Evolutionary conservation across 148 eudicot genomes (phyloP), one percentile per base, ranked within the genome.

Genomic region (Agrostemma githago): DNA sequence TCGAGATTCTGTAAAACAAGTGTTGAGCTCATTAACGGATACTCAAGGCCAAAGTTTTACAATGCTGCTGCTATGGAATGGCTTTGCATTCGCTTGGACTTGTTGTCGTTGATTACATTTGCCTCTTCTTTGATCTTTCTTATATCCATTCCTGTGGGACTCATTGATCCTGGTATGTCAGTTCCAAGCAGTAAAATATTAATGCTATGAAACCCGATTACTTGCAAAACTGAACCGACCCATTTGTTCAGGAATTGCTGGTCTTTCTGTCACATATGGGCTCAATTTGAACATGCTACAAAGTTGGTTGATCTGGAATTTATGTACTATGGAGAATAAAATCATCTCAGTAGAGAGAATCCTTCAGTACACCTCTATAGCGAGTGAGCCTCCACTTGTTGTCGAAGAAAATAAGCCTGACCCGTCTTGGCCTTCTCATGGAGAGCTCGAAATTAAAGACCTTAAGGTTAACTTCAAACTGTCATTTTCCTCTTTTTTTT

Each of bases 281-380:
- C 85, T 88, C 66, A 83, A 77, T 80, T 68, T 88, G 38, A 85
- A 88, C 71, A 72, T 51, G 74, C 8, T 86, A 26, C 92, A 84
- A 82, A 63, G 72, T 1, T 70, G 61, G 73, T 48, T 83, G 41
- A 85, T 88, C 62, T 80, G 83, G 86, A 75, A 37, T 71, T 53
- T 86, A 37, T 85, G 87, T 77, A 60, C 57, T 40, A 66, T 86
- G 82, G 92, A 88, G 73, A 88, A 86, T 63, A 82, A 75, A 73
- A 86, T 88, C 46, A 88, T 88, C 58, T 88, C 92, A 26, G 88
- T 88, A 34, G 89, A 88, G 79, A 83, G 92, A 54, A 86, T 88
- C 71, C 81, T 88, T 67, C 92, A 88, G 69, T 88, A 88, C 73
- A 34, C 83, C 9, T 26, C 74, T 64, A 83, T 88, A 21, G 57